These are phyloP conservation scores for Penicillium sp. DNA, from an alignment of 2,329 filamentous ascomycete species.

Conservation along the genomic window DNA sequence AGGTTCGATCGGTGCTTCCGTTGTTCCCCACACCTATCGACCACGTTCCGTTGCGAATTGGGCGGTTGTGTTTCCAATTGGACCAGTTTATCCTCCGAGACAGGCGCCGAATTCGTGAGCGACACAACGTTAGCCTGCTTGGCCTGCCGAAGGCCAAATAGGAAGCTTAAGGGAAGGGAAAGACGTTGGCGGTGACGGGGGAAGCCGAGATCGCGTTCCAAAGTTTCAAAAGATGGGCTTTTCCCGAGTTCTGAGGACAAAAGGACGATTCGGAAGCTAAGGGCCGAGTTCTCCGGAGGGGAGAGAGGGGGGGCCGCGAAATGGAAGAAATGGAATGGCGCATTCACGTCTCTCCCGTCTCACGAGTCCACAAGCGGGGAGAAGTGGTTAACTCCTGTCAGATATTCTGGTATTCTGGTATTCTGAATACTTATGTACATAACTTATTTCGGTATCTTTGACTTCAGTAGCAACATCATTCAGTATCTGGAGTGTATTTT, in stretches of 20 bases:
- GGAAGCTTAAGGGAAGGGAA: neutral
- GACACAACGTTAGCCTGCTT: neutral
- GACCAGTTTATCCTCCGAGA: conserved; percentile 15
- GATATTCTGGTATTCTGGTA: neutral
- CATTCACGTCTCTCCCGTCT: conserved; percentile 3
- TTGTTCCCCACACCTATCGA: conserved; percentile 18
- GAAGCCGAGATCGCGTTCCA: neutral
- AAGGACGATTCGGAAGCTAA: neutral
- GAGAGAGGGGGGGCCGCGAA: neutral
- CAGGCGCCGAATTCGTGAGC: conserved; percentile 4
- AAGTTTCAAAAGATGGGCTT: neutral
- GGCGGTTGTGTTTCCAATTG: conserved; percentile 18
- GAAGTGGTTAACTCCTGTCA: neutral
- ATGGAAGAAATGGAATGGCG: conserved; percentile 1
- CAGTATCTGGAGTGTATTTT: neutral
- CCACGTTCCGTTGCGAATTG: conserved; percentile 18
- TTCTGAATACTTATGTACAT: neutral
- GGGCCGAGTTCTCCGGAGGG: conserved; percentile 1
- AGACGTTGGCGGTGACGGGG: neutral
- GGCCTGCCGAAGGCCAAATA: neutral
- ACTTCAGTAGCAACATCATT: neutral
- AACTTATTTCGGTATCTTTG: neutral
- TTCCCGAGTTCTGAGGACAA: neutral
- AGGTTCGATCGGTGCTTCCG: conserved; percentile 12
- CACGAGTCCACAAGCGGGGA: conserved; percentile 7